Conservation (phyloP, 2,329 filamentous ascomycete genomes). For the Chlorencoelia australis region DNA sequence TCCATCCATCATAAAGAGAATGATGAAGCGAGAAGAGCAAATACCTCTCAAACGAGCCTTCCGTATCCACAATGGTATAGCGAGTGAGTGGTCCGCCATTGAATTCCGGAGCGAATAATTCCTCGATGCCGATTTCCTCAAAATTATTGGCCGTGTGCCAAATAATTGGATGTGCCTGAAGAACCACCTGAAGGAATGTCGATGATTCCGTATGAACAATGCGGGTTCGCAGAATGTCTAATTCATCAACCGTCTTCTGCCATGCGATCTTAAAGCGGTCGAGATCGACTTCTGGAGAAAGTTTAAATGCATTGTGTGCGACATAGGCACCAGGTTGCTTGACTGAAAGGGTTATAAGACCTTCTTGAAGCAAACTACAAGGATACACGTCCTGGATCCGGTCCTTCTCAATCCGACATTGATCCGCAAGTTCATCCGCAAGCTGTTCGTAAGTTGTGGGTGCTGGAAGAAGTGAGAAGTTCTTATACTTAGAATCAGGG, state of each 20-base stretch:
- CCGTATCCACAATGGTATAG: slow-evolving; percentile 15
- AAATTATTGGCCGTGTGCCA: neutral
- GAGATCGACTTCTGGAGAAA: slow-evolving; percentile 14
- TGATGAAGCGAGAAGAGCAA: slow-evolving; percentile 48
- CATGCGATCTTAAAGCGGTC: slow-evolving; percentile 20
- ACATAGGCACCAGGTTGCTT: slow-evolving; percentile 27
- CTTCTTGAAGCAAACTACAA: slow-evolving; percentile 29
- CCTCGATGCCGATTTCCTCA: neutral
- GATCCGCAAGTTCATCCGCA: neutral
- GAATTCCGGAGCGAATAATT: neutral
- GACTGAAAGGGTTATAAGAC: slow-evolving; percentile 28
- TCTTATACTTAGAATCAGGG: neutral
- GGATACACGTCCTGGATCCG: slow-evolving; percentile 27
- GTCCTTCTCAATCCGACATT: neutral
- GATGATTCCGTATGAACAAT: slow-evolving; percentile 14
- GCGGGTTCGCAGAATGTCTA: slow-evolving; percentile 26
- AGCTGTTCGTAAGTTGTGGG: neutral
- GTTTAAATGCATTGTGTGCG: slow-evolving; percentile 17
- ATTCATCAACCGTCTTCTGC: slow-evolving; percentile 17
- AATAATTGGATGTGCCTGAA: slow-evolving; percentile 3
- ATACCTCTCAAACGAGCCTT: slow-evolving; percentile 21
- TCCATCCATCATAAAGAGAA: slow-evolving; percentile 46
- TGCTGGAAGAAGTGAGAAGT: neutral
- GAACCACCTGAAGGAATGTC: slow-evolving; percentile 10
- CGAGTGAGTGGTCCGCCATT: slow-evolving; percentile 7